Conservation (phyloP, 768 basidiomycete species). For the Mycena polygramma region DNA sequence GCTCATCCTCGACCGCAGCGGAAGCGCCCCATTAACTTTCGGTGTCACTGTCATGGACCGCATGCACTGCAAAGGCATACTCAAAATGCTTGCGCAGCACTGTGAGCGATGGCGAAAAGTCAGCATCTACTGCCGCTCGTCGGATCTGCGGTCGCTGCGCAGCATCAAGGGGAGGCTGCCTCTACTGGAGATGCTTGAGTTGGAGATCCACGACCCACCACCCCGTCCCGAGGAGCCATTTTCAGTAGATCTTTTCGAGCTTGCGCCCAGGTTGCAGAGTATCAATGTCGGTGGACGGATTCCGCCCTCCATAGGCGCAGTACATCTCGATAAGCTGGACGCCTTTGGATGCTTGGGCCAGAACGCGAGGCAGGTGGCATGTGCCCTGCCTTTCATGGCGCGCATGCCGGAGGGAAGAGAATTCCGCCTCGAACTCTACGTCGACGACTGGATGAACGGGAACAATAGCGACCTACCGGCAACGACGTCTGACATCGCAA, state of each 20-base stretch:
- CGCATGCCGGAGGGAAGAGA: not conserved
- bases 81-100: slow-evolving; percentile 6
- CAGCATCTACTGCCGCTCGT: not conserved
- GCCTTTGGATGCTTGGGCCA: not conserved
- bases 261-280: not conserved
- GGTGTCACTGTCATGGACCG: not conserved
- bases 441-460: not conserved
- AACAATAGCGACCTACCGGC: not conserved
- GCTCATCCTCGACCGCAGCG: not conserved
- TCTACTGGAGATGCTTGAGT: not conserved
- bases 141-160: not conserved
- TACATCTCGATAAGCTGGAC: not conserved
- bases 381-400: slow-evolving; percentile 1
- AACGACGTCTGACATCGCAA: not conserved
- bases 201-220: not conserved
- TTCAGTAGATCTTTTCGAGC: not conserved
- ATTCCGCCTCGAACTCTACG: not conserved
- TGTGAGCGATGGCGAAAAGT: slow-evolving; percentile 8
- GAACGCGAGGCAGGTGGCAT: not conserved
- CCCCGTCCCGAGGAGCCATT: too few species aligned
- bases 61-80: not conserved
- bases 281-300: not conserved
- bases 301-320: not conserved
- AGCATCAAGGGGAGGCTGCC: slow-evolving; percentile 3
- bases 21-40: not conserved